Evolutionary conservation across 164 flowering plant species (phyloP).

Genomic region (Cinnamomum micranthum): DNA sequence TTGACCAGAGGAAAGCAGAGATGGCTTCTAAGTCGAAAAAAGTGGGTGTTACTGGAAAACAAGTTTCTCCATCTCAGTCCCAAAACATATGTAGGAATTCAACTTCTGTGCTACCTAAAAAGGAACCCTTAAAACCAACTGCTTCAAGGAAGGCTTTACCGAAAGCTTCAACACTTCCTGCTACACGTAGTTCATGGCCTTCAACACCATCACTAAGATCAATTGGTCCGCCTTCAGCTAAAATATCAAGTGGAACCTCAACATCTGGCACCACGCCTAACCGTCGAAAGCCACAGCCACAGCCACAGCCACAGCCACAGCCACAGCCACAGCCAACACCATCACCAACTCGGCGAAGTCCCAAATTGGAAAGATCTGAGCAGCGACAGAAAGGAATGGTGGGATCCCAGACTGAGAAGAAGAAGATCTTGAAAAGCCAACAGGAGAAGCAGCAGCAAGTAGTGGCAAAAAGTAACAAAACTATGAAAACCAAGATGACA

Average conservation of each 20-base stretch:
- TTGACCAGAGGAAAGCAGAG: slow-evolving; percentile 50
- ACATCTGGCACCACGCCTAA: slow-evolving; percentile 39
- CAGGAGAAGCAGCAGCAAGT: slow-evolving; percentile 39
- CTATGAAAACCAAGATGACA: slow-evolving; percentile 34
- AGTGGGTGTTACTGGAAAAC: slow-evolving; percentile 26
- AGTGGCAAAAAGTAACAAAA: slow-evolving; percentile 28
- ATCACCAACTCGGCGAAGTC: slow-evolving; percentile 34
- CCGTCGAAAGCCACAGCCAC: slow-evolving; percentile 45
- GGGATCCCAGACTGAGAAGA: slow-evolving; percentile 21
- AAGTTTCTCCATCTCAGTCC: slow-evolving; percentile 26
- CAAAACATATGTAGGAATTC: slow-evolving; percentile 31
- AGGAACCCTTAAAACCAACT: slow-evolving; percentile 46
- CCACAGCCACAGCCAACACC: slow-evolving; percentile 37
- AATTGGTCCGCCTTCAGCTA: slow-evolving; percentile 38
- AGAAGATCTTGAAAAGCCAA: slow-evolving; percentile 25
- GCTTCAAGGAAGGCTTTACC: slow-evolving; percentile 40
- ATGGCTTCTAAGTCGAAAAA: slow-evolving; percentile 37
- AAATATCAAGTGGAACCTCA: slow-evolving; percentile 27
- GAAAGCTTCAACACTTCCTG: slow-evolving; percentile 48
- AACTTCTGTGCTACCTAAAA: slow-evolving; percentile 37
- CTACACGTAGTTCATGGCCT: slow-evolving; percentile 76
- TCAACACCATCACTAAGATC: slow-evolving; percentile 52
- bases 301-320: slow-evolving; percentile 39
- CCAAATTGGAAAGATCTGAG: slow-evolving; percentile 42
- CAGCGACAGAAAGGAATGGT: slow-evolving; percentile 31